A percentile compares a stretch with the other conserved stretches of the same genome.
Conservation (phyloP, 108 stramenopile genomes). For the Cyclotella kingstonii region DNA sequence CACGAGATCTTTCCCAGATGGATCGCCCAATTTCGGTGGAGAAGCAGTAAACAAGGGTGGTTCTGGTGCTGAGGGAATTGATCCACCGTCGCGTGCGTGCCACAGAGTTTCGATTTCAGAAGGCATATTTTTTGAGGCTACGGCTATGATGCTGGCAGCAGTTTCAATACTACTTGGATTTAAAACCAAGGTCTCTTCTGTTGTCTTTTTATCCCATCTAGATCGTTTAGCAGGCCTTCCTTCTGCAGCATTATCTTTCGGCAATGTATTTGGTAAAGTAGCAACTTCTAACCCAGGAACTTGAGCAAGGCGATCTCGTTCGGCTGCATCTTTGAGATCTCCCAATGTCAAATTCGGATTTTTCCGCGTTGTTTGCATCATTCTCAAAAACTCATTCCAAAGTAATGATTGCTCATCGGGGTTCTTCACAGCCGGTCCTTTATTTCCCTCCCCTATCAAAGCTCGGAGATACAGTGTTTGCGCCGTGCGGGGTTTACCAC, state of each 20-base stretch:
- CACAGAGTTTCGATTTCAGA: constrained; percentile 81
- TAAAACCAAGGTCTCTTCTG: constrained; percentile 52
- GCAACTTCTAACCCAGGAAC: background rate
- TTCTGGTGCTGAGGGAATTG: constrained; percentile 61
- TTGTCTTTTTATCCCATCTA: constrained; percentile 40
- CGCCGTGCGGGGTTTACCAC: constrained; percentile 61
- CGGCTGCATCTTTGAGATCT: constrained; percentile 61
- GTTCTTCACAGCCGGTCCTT: constrained; percentile 50
- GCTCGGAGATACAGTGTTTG: constrained; percentile 79
- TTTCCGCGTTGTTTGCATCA: constrained; percentile 58
- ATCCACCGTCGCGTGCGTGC: constrained; percentile 76
- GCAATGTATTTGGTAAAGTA: background rate
- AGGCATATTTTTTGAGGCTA: constrained; percentile 55
- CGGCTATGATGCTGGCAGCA: constrained; percentile 47
- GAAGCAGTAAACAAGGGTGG: constrained; percentile 69
- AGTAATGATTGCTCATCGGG: constrained; percentile 63
- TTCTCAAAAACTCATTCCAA: constrained; percentile 82
- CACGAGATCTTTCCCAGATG: constrained; percentile 78
- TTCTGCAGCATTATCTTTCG: constrained; percentile 6
- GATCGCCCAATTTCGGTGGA: constrained; percentile 81
- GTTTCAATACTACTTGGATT: constrained; percentile 56
- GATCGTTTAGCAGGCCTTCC: constrained; percentile 55
- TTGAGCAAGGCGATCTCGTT: constrained; percentile 48
- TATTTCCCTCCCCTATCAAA: constrained; percentile 52
- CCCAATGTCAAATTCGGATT: constrained; percentile 67